A percentile compares a stretch with the other conserved stretches of the same genome.
These are phyloP conservation scores for Lotus japonicus DNA, from an alignment of 306 rosid species.

Conservation along the genomic window DNA sequence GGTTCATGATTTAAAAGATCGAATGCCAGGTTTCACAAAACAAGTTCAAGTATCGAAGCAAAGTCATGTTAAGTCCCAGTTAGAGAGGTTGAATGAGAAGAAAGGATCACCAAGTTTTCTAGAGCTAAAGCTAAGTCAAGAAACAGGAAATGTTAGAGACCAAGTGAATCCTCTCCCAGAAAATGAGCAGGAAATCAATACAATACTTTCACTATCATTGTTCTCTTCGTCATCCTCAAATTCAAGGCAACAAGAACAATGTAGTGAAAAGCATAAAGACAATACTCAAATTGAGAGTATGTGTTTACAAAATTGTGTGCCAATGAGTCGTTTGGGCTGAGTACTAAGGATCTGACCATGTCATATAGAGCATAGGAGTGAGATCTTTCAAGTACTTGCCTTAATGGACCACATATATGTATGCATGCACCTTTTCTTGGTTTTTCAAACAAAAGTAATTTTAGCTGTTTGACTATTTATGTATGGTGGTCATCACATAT, in stretches of 20 bases:
- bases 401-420: not conserved
- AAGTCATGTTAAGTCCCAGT: not conserved
- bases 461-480: constrained; percentile 8
- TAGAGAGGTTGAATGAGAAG: constrained; percentile 24
- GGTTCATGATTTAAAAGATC: constrained; percentile 28
- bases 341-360: constrained; percentile 62
- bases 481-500: not conserved
- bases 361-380: constrained; percentile 33
- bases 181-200: constrained; percentile 25
- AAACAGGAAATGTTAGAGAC: constrained; percentile 1
- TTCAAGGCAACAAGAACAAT: constrained; percentile 13
- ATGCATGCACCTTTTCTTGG: not conserved
- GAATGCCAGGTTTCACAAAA: not conserved
- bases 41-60: constrained; percentile 5
- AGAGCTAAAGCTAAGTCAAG: constrained; percentile 44
- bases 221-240: constrained; percentile 33
- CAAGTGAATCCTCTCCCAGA: not conserved
- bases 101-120: constrained; percentile 30
- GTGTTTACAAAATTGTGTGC: constrained; percentile 15
- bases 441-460: not conserved
- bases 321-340: constrained; percentile 25
- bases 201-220: constrained; percentile 50
- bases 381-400: constrained; percentile 68
- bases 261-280: constrained; percentile 1
- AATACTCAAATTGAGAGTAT: constrained; percentile 5